Conservation (phyloP, 2,329 filamentous ascomycete genomes). For the Aspergillus fumigatus region DNA sequence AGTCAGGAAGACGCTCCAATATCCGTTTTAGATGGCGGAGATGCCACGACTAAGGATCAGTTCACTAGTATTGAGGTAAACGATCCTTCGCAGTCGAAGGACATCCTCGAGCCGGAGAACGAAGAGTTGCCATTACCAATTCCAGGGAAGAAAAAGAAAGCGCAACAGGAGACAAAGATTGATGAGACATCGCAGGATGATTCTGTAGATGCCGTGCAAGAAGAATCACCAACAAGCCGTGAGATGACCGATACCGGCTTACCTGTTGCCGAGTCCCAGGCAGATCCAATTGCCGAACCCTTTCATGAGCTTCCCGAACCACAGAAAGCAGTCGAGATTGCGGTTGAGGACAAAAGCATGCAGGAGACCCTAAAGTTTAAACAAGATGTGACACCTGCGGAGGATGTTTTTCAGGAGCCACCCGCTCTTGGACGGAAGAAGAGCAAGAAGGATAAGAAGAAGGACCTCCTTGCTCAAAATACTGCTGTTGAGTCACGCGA, state of each 20-base stretch:
- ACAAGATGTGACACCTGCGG: background rate
- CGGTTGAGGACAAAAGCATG: background rate
- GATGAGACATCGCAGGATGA: conserved; percentile 1
- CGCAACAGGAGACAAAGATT: conserved; percentile 7
- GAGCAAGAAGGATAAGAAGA: conserved; percentile 16
- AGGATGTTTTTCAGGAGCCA: background rate
- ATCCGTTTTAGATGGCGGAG: background rate
- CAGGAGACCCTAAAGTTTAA: background rate
- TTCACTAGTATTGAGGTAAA: conserved; percentile 11
- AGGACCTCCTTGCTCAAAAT: conserved; percentile 7
- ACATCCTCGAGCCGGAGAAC: conserved; percentile 12
- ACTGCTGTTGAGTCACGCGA: background rate
- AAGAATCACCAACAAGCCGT: background rate
- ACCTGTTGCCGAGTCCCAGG: background rate
- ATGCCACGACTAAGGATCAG: conserved; percentile 13
- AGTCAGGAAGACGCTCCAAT: background rate
- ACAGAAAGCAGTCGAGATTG: background rate
- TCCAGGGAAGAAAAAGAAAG: conserved; percentile 10
- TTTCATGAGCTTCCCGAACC: background rate
- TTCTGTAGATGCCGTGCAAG: background rate
- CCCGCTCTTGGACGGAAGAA: conserved; percentile 5
- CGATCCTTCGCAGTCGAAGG: conserved; percentile 3
- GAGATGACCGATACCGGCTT: background rate
- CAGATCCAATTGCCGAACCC: background rate
- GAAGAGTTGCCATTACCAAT: conserved; percentile 6